phyloP scores from a whole-genome alignment of 805 yeast species.

The Saccharomycodes ludwigii region DNA sequence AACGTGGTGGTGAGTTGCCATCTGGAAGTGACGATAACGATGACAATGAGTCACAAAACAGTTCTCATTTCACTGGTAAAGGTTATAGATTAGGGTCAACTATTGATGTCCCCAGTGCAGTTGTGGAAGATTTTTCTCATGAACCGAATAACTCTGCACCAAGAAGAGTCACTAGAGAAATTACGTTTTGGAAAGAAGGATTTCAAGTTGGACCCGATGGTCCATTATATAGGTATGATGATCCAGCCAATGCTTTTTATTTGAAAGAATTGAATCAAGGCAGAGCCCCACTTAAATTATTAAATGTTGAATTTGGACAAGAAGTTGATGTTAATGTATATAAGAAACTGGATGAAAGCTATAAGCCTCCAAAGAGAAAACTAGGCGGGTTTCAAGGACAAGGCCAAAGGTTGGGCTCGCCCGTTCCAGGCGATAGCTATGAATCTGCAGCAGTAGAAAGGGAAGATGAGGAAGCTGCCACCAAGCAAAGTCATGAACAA shows the following conservation, averaged over 20 bases:
- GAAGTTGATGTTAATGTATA: slow-evolving; percentile 86
- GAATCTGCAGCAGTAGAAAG: slow-evolving; percentile 12
- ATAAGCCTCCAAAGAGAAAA: slow-evolving; percentile 48
- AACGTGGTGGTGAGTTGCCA: slow-evolving; percentile 44
- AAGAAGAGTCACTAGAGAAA: slow-evolving; percentile 58
- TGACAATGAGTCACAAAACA: slow-evolving; percentile 20
- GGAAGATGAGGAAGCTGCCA: slow-evolving; percentile 8
- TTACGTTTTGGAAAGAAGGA: slow-evolving; percentile 94
- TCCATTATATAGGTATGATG: slow-evolving; percentile 73
- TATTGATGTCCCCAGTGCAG: slow-evolving; percentile 21
- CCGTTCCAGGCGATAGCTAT: slow-evolving; percentile 59
- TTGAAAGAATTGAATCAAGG: slow-evolving; percentile 77
- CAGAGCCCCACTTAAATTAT: slow-evolving; percentile 74
- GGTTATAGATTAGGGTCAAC: slow-evolving; percentile 31
- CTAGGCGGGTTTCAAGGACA: slow-evolving; percentile 62
- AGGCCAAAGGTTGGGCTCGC: slow-evolving; percentile 84
- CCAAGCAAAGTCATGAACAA: slow-evolving; percentile 14
- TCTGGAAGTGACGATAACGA: slow-evolving; percentile 16
- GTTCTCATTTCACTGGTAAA: slow-evolving; percentile 27
- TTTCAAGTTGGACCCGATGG: slow-evolving; percentile 87
- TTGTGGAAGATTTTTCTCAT: slow-evolving; percentile 26
- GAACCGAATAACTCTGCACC: slow-evolving; percentile 10
- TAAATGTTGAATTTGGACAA: slow-evolving; percentile 80
- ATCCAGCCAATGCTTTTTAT: slow-evolving; percentile 73
- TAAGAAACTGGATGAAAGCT: slow-evolving; percentile 72